These are phyloP conservation scores for Posidonia australis DNA, from an alignment of 106 monocot genomes.

Conservation along the genomic window DNA sequence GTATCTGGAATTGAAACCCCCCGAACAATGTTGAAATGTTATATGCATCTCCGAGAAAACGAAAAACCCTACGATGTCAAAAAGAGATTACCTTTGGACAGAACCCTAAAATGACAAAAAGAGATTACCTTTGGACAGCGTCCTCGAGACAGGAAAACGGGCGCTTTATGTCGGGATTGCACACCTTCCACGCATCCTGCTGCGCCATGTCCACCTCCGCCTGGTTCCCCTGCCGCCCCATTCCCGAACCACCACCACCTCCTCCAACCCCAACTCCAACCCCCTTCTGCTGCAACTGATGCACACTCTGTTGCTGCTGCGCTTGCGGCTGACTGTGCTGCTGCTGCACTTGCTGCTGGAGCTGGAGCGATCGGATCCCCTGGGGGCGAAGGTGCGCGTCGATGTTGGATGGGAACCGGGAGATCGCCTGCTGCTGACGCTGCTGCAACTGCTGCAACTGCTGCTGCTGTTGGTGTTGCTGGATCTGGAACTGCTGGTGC, in stretches of 20 bases:
- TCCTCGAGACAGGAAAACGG: conserved; percentile 86
- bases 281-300: conserved; percentile 10
- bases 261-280: conserved; percentile 3
- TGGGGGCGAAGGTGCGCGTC: conserved; percentile 87
- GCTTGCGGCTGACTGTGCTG: conserved; percentile 59
- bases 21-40: too few species aligned
- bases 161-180: conserved; percentile 77
- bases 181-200: conserved; percentile 81
- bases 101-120: background rate
- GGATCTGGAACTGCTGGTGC: conserved; percentile 6
- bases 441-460: conserved; percentile 8
- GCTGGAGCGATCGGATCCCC: conserved; percentile 47
- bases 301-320: conserved; percentile 16
- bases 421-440: conserved; percentile 54
- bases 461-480: conserved; percentile 4
- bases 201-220: conserved; percentile 90
- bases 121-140: conserved; percentile 56
- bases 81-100: background rate
- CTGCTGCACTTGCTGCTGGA: conserved; percentile 34
- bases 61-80: too few species aligned
- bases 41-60: too few species aligned
- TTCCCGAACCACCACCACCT: conserved; percentile 1
- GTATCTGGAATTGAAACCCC: too few species aligned
- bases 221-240: conserved; percentile 20
- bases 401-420: conserved; percentile 92